Percentiles rank a stretch among this genome's conserved stretches.
These are phyloP conservation scores for Saturnispora dispora DNA, from an alignment of 805 yeast species.

Conservation along the genomic window DNA sequence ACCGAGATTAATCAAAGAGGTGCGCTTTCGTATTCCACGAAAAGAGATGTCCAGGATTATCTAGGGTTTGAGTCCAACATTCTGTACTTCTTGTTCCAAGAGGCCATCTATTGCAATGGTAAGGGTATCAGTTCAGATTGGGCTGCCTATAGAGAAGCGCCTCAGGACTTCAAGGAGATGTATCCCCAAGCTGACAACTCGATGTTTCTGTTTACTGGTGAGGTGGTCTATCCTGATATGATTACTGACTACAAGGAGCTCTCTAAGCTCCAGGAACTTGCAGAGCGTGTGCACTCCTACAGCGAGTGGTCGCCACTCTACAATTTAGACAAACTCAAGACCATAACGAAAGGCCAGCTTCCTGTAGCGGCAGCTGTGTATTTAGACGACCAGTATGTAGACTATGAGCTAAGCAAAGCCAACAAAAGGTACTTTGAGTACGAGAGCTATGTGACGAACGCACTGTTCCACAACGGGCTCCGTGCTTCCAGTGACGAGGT, in stretches of 20 bases:
- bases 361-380: conserved; percentile 46
- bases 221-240: conserved; percentile 36
- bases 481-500: conserved; percentile 34
- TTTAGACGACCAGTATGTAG: conserved; percentile 43
- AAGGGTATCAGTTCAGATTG: conserved; percentile 31
- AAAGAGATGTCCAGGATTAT: conserved; percentile 27
- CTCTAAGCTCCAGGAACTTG: conserved; percentile 31
- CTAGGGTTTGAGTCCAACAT: conserved; percentile 44
- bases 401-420: conserved; percentile 30
- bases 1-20: conserved; percentile 32
- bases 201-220: conserved; percentile 17
- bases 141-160: conserved; percentile 35
- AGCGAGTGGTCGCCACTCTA: conserved; percentile 23
- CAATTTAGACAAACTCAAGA: conserved; percentile 18
- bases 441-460: conserved; percentile 38
- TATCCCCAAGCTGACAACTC: neutral
- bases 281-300: conserved; percentile 28
- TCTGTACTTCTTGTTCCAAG: conserved; percentile 48
- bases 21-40: conserved; percentile 31
- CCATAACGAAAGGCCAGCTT: conserved; percentile 11
- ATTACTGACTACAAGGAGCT: conserved; percentile 40
- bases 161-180: conserved; percentile 19
- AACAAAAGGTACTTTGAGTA: conserved; percentile 19
- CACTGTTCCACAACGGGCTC: conserved; percentile 43
- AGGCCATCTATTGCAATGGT: conserved; percentile 48